Conservation (phyloP, 805 yeast species). For the Schizosaccharomyces osmophilus region DNA sequence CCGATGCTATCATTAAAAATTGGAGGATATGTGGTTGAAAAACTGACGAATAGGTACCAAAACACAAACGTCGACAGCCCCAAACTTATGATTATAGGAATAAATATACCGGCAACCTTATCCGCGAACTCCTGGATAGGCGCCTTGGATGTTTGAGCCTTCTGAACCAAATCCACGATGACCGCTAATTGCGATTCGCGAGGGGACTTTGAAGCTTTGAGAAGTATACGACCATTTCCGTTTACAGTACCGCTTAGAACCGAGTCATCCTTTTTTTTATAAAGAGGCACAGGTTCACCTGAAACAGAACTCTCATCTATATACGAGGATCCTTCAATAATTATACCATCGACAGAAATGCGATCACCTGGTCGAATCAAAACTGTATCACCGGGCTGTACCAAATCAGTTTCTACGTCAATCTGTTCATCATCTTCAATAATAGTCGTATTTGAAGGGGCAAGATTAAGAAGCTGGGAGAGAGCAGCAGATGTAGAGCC, state of each 20-base stretch:
- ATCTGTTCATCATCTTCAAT: conserved; percentile 20
- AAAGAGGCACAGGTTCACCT: conserved; percentile 67
- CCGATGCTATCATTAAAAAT: conserved; percentile 21
- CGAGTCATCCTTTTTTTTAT: conserved; percentile 31
- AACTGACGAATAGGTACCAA: conserved; percentile 26
- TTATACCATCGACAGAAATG: conserved; percentile 76
- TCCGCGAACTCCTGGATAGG: conserved; percentile 85
- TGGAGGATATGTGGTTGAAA: conserved; percentile 21
- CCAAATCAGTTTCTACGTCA: conserved; percentile 30
- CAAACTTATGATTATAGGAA: conserved; percentile 42
- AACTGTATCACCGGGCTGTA: conserved; percentile 56
- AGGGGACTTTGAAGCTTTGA: conserved; percentile 49
- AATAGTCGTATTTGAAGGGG: conserved; percentile 55
- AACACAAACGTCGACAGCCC: conserved; percentile 39
- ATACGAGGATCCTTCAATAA: conserved; percentile 56
- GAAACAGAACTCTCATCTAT: conserved; percentile 76
- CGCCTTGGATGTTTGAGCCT: conserved; percentile 70
- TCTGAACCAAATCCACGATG: conserved; percentile 62
- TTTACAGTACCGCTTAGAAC: conserved; percentile 85
- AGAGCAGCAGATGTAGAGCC: conserved; percentile 82
- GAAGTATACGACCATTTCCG: conserved; percentile 39
- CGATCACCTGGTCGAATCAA: conserved; percentile 65
- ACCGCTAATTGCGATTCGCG: conserved; percentile 67
- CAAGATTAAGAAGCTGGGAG: conserved; percentile 50
- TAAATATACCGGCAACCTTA: conserved; percentile 59